Conservation (phyloP, 2,329 filamentous ascomycete genomes). For the Teratosphaeria epicoccoides region DNA sequence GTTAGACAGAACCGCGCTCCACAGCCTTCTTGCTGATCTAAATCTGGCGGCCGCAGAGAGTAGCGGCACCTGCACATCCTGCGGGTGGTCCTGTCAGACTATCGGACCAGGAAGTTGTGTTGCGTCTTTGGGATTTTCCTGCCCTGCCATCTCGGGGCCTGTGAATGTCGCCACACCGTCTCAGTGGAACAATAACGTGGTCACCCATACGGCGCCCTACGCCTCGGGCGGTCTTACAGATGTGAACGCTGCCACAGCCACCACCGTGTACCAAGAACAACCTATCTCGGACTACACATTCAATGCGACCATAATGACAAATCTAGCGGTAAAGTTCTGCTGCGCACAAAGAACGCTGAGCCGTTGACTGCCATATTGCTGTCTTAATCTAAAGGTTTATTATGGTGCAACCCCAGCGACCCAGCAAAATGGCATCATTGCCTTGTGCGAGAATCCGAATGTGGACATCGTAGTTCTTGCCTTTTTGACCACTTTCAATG, state of each 20-base stretch:
- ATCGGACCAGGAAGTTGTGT: neutral
- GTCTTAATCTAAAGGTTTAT: constrained; percentile 27
- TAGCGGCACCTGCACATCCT: neutral
- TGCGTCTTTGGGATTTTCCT: neutral
- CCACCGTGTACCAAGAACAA: neutral
- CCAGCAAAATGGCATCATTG: constrained; percentile 17
- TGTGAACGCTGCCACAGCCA: neutral
- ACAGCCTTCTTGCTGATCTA: neutral
- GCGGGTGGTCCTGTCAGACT: too few relatives aligned
- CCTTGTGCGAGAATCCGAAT: constrained; percentile 24
- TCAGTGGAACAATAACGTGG: neutral
- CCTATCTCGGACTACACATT: constrained; percentile 14
- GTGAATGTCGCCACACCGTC: neutral
- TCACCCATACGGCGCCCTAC: neutral
- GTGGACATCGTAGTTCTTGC: constrained; percentile 31
- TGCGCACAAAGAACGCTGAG: too few relatives aligned
- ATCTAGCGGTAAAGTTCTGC: constrained; percentile 25
- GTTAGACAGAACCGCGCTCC: too few relatives aligned
- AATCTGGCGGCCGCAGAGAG: neutral
- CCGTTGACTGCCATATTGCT: too few relatives aligned
- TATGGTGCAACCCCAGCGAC: constrained; percentile 22
- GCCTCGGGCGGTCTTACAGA: neutral
- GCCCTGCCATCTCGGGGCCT: too few relatives aligned
- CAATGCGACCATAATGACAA: constrained; percentile 15
- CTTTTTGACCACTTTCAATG: constrained; percentile 26